Evolutionary conservation across 78 protist species (phyloP).

Genomic region (Tieghemostelium lacteum): DNA sequence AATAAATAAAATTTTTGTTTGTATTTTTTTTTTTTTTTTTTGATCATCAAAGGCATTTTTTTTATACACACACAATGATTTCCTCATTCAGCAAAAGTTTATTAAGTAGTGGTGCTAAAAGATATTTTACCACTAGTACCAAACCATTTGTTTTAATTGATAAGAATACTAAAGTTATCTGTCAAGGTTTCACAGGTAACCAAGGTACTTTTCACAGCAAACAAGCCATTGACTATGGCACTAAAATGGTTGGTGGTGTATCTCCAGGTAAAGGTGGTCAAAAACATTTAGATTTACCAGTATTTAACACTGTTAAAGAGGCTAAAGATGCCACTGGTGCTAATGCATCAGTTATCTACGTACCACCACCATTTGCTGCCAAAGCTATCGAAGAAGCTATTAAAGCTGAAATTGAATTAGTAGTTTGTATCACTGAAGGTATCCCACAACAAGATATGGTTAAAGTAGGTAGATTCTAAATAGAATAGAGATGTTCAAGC

Average conservation of each 20-base stretch:
- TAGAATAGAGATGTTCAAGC: too few species aligned
- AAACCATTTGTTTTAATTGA: conserved; percentile 81
- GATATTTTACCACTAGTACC: conserved; percentile 34
- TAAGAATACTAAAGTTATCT: conserved; percentile 97
- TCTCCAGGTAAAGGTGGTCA: conserved; percentile 97
- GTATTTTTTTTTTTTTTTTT: too few species aligned
- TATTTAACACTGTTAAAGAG: conserved; percentile 94
- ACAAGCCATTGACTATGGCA: conserved; percentile 98
- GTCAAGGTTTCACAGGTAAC: conserved; percentile 99
- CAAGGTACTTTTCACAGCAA: conserved; percentile 98
- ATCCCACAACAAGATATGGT: conserved; percentile 93
- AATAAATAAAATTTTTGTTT: too few species aligned
- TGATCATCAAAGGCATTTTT: too few species aligned
- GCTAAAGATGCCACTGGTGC: conserved; percentile 92
- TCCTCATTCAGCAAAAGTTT: too few species aligned
- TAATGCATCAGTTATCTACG: conserved; percentile 97
- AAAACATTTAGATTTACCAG: conserved; percentile 94
- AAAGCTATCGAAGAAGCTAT: conserved; percentile 96
- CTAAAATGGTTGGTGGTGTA: conserved; percentile 98
- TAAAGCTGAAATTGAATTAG: conserved; percentile 95
- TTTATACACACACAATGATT: too few species aligned
- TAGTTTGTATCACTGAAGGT: conserved; percentile 99
- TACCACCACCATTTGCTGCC: conserved; percentile 93
- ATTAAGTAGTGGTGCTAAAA: background rate
- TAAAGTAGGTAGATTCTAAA: conserved; percentile 6